phyloP scores from a whole-genome alignment of 2,329 filamentous ascomycete genomes.

The Pestalotiopsis sp. region DNA sequence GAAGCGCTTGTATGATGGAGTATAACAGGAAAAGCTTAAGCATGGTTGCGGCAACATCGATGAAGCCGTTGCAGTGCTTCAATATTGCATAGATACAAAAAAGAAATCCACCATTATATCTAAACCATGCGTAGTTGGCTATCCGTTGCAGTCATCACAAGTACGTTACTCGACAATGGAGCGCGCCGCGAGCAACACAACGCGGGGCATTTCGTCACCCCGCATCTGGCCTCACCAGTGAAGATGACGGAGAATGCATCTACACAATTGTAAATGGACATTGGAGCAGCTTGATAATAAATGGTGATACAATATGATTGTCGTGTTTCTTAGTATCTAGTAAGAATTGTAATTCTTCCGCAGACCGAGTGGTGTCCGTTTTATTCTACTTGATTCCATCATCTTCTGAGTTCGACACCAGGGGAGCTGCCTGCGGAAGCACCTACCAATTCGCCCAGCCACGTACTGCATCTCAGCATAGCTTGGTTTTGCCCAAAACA shows the following conservation, averaged over 20 bases:
- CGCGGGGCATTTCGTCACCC: conserved; percentile 9
- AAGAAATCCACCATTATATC: not conserved
- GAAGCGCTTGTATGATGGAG: not conserved
- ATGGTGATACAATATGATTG: not conserved
- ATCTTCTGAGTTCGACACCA: not conserved
- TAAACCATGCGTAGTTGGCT: not conserved
- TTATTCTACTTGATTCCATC: not conserved
- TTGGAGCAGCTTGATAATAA: not conserved
- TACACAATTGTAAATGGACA: not conserved
- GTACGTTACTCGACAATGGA: not conserved
- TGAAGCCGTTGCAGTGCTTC: not conserved
- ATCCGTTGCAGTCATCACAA: not conserved
- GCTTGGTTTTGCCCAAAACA: not conserved
- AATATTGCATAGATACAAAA: not conserved
- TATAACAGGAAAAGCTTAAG: not conserved
- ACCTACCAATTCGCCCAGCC: conserved; percentile 2
- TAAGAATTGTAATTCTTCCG: not conserved
- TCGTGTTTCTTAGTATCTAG: not conserved
- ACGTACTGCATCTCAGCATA: not conserved
- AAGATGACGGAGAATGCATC: not conserved
- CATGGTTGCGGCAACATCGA: not conserved
- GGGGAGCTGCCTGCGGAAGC: not conserved
- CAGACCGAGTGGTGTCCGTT: not conserved
- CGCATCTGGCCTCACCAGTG: not conserved
- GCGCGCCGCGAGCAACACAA: not conserved